Conservation (phyloP, 768 basidiomycete species). For the Gelatoporia subvermispora region DNA sequence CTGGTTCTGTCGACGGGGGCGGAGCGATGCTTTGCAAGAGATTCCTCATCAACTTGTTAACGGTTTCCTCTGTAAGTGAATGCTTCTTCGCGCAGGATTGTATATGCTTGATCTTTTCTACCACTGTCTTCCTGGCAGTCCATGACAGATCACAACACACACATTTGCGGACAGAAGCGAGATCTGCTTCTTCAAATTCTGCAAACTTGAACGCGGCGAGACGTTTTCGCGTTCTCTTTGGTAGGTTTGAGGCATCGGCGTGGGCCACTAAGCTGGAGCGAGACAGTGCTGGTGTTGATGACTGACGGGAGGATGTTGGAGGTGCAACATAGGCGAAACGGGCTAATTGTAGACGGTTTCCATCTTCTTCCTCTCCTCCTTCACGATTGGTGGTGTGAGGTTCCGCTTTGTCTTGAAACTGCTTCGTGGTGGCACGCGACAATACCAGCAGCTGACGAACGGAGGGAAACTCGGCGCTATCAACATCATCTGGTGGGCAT, state of each 20-base stretch:
- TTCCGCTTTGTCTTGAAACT: background rate
- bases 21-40: constrained; percentile 31
- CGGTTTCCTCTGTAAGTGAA: constrained; percentile 47
- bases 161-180: constrained; percentile 50
- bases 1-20: background rate
- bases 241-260: background rate
- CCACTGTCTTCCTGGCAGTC: constrained; percentile 62
- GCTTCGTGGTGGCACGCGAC: background rate
- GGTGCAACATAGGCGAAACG: constrained; percentile 35
- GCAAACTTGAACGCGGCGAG: constrained; percentile 5
- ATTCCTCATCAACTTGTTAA: constrained; percentile 46
- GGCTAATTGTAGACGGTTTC: constrained; percentile 25
- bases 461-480: background rate
- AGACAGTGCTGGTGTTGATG: constrained; percentile 1
- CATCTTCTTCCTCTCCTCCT: constrained; percentile 24
- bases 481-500: background rate
- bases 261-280: background rate
- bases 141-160: constrained; percentile 61
- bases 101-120: constrained; percentile 66
- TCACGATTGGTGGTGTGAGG: background rate
- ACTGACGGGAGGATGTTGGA: background rate
- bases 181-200: constrained; percentile 42
- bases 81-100: constrained; percentile 63
- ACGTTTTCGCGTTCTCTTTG: background rate
- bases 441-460: background rate